A percentile compares a stretch with the other conserved stretches of the same genome.
phyloP scores from a whole-genome alignment of 2,329 filamentous ascomycete genomes.

The Epichloe aotearoae region DNA sequence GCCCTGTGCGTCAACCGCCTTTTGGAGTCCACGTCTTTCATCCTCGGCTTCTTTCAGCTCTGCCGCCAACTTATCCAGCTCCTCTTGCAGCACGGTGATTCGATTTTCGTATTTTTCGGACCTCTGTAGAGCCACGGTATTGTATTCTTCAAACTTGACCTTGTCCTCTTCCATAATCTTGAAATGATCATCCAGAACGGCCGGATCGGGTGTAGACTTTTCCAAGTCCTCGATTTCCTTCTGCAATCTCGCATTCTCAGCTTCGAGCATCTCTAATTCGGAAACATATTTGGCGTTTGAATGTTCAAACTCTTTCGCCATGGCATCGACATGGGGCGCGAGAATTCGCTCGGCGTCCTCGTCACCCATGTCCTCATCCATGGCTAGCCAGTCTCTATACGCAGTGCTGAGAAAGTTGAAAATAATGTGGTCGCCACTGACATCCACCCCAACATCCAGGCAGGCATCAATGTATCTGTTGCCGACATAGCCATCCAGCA shows the following conservation, averaged over 20 bases:
- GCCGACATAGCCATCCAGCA: slow-evolving; percentile 71
- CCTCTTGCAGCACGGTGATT: slow-evolving; percentile 70
- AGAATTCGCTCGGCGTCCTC: slow-evolving; percentile 71
- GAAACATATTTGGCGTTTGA: slow-evolving; percentile 75
- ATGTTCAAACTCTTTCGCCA: slow-evolving; percentile 77
- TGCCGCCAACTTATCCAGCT: slow-evolving; percentile 63
- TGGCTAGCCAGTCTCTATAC: slow-evolving; percentile 86
- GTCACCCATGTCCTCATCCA: slow-evolving; percentile 78
- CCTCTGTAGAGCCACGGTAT: slow-evolving; percentile 67
- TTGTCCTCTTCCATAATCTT: slow-evolving; percentile 91
- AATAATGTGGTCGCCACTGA: slow-evolving; percentile 81
- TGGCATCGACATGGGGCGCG: slow-evolving; percentile 70
- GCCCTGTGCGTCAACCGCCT: slow-evolving; percentile 79
- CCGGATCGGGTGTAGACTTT: slow-evolving; percentile 72
- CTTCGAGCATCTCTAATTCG: slow-evolving; percentile 75
- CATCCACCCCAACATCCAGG: slow-evolving; percentile 74
- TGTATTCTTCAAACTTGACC: slow-evolving; percentile 91
- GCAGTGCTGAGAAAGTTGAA: slow-evolving; percentile 84
- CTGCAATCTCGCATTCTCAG: slow-evolving; percentile 65
- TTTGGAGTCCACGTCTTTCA: slow-evolving; percentile 67
- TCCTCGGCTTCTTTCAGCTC: slow-evolving; percentile 72
- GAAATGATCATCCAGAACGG: slow-evolving; percentile 76
- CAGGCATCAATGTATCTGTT: slow-evolving; percentile 85
- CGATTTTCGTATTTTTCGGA: slow-evolving; percentile 79
- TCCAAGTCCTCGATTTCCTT: slow-evolving; percentile 84